phyloP scores from a whole-genome alignment of 2,329 filamentous ascomycete genomes.

The Colletotrichum echinochloae region DNA sequence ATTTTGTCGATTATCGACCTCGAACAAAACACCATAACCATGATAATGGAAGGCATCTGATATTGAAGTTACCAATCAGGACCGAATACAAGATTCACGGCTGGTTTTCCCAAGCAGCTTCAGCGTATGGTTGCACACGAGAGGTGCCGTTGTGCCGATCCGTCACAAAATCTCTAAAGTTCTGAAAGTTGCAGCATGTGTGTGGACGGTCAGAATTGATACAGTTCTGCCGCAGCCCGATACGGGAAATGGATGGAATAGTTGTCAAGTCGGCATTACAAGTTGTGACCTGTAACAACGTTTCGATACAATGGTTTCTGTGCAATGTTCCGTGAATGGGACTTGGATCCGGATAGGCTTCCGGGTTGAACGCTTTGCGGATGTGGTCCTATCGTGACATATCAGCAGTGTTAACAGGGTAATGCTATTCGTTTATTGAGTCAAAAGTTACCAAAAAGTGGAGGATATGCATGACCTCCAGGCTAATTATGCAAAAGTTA shows the following conservation, averaged over 20 bases:
- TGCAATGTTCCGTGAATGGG: not conserved
- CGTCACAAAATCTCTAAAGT: not conserved
- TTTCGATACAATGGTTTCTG: conserved; percentile 7
- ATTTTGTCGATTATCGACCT: too few relatives aligned
- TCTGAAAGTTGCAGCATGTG: conserved; percentile 9
- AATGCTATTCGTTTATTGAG: not conserved
- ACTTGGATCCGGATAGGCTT: not conserved
- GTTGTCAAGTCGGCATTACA: conserved; percentile 11
- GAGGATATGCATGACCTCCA: not conserved
- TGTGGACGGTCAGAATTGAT: conserved; percentile 9
- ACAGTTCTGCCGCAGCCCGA: not conserved
- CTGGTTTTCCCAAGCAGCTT: not conserved
- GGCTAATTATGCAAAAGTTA: not conserved
- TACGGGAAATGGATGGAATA: conserved; percentile 7
- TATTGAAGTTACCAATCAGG: too few relatives aligned
- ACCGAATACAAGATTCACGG: too few relatives aligned
- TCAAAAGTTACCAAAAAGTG: not conserved
- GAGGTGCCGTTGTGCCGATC: conserved; percentile 14
- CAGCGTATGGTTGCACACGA: not conserved
- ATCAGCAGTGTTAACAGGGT: not conserved
- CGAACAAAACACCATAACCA: too few relatives aligned
- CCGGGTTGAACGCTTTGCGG: conserved; percentile 7
- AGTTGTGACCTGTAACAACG: not conserved
- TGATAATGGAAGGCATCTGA: too few relatives aligned
- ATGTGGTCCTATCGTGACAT: not conserved